Conservation (phyloP, 805 yeast species). For the Wickerhamiella azyma region DNA sequence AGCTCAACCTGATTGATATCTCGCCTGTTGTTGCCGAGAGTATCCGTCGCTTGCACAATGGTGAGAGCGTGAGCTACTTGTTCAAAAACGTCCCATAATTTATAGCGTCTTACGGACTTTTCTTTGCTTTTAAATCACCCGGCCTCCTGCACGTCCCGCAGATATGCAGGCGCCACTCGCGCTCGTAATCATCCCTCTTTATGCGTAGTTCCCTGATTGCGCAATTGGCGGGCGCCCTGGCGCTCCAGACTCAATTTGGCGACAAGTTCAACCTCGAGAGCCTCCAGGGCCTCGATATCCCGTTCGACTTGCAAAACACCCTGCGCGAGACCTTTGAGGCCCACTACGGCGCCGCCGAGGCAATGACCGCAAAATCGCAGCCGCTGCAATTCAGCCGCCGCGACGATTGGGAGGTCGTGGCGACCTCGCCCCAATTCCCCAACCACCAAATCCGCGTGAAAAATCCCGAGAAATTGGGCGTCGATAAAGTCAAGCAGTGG, state of each 20-base stretch:
- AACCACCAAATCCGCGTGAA: constrained; percentile 48
- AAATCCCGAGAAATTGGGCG: constrained; percentile 52
- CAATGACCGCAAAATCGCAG: background rate
- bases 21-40: constrained; percentile 86
- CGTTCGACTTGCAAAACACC: background rate
- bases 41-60: constrained; percentile 86
- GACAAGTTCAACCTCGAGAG: background rate
- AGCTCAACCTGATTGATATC: constrained; percentile 71
- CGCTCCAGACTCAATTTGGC: too few relatives aligned
- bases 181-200: too few relatives aligned
- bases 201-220: too few relatives aligned
- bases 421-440: constrained; percentile 15
- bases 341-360: background rate
- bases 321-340: background rate
- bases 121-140: too few relatives aligned
- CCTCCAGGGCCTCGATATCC: background rate
- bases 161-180: too few relatives aligned
- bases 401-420: constrained; percentile 5
- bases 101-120: too few relatives aligned
- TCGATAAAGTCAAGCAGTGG: constrained; percentile 70
- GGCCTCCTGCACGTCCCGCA: too few relatives aligned
- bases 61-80: constrained; percentile 83
- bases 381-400: constrained; percentile 1
- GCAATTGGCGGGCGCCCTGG: too few relatives aligned
- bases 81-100: constrained; percentile 38